Evolutionary conservation across 306 rosid species (phyloP), one percentile per base, ranked within the genome.

Genomic region (Sicyos edulis): DNA sequence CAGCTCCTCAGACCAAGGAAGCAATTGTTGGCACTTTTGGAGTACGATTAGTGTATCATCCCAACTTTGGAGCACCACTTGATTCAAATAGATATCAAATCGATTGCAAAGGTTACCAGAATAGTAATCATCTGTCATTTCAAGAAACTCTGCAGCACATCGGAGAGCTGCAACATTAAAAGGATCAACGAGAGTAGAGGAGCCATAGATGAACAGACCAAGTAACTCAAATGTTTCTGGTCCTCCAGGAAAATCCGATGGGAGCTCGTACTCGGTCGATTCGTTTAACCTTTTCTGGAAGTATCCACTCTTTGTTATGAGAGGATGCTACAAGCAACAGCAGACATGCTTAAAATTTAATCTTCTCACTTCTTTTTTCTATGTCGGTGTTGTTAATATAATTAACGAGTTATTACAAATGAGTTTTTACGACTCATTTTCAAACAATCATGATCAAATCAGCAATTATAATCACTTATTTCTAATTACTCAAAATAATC

Each of bases 51-150:
- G 79, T 0, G 97, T 92, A 83, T 89, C 96, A 59, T 92, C 89
- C 97, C 97, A 92, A 61, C 87, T 89, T 78, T 92, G 96, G 78
- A 89, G 65, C 24, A 88, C 96, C 11, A 89, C 95, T 81, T 88
- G 96, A 78, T 88, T 92, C 51, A 92, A 71, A 71, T 89, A 92
- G 68, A 89, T 91, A 79, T 92, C 88, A 20, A 86, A 89, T 40
- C 90, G 76, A 45, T 86, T 89, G 21, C 92, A 88, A 52, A 92
- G 91, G 77, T 89, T 92, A 16, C 90, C 75, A 5, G 87, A 75
- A 73, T 61, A 84, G 63, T 85, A 71, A n/a, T 87, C 85, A 76
- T 88, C 92, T 21, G 89, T 89, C 96, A 92, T 89, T 19, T 89
- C 91, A 53, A 92, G 96, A 74, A 86, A 89, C 62, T 92, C 91